These are phyloP conservation scores for Aeschynomene evenia DNA, from an alignment of 306 rosid genomes.

Conservation along the genomic window DNA sequence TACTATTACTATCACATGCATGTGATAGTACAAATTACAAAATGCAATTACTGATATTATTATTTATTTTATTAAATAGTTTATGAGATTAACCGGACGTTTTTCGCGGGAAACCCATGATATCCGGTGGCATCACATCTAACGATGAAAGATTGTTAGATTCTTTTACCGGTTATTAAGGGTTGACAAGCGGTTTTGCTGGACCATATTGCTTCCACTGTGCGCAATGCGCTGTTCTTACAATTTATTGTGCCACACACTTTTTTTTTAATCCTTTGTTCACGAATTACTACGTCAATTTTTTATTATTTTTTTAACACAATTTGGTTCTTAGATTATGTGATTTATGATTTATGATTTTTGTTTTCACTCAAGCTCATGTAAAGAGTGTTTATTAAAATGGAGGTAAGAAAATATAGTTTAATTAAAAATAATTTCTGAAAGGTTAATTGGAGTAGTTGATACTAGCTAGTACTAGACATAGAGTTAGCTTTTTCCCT, in stretches of 20 bases:
- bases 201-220: constrained; percentile 17
- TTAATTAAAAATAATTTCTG: too few species aligned
- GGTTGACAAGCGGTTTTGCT: constrained; percentile 29
- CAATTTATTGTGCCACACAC: too few species aligned
- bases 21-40: neutral
- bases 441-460: too few species aligned
- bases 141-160: constrained; percentile 2
- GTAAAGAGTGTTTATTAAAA: too few species aligned
- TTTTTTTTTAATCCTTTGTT: too few species aligned
- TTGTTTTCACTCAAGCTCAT: neutral
- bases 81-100: constrained; percentile 35
- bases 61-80: neutral
- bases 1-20: too few species aligned
- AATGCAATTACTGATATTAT: neutral
- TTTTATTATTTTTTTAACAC: neutral
- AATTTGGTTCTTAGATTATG: neutral
- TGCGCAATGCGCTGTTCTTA: neutral
- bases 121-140: constrained; percentile 33
- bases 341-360: neutral
- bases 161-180: constrained; percentile 47
- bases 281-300: neutral
- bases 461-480: neutral
- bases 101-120: constrained; percentile 64
- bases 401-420: too few species aligned
- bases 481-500: neutral